Conservation (phyloP, 1,284 basidiomycete species). For the Marasmius oreades region DNA sequence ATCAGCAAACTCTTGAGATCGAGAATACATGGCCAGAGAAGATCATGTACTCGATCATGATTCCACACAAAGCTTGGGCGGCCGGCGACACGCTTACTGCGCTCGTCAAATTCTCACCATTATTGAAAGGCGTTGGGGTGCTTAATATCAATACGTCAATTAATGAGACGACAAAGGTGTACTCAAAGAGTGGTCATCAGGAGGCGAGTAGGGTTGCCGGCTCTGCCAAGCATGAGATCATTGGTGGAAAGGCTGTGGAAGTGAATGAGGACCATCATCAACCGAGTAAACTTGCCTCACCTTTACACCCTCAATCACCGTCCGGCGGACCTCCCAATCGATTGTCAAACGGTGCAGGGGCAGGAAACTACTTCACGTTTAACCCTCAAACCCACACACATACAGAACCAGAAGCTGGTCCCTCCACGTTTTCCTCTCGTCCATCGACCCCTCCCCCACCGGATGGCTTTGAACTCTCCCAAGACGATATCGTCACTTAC, state of each 20-base stretch:
- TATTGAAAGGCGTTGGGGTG: constrained; percentile 81
- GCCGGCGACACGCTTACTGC: constrained; percentile 82
- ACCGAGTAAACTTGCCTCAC: constrained; percentile 9
- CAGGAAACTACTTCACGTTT: constrained; percentile 18
- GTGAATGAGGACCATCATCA: constrained; percentile 33
- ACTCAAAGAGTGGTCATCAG: constrained; percentile 50
- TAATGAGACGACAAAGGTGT: constrained; percentile 73
- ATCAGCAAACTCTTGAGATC: constrained; percentile 91
- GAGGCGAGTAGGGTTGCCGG: constrained; percentile 64
- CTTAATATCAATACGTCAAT: constrained; percentile 65
- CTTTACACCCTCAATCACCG: constrained; percentile 6
- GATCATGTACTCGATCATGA: constrained; percentile 85
- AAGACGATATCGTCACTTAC: constrained; percentile 45
- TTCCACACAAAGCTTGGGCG: constrained; percentile 90
- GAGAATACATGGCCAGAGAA: constrained; percentile 97
- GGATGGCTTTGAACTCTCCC: constrained; percentile 19
- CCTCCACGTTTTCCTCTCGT: constrained; percentile 13
- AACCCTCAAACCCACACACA: constrained; percentile 11
- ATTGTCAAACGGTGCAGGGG: constrained; percentile 14
- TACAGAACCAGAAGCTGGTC: constrained; percentile 10
- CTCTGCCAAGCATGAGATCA: constrained; percentile 69
- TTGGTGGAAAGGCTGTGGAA: constrained; percentile 56
- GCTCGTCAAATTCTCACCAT: constrained; percentile 82
- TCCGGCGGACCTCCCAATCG: constrained; percentile 23
- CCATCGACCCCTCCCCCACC: constrained; percentile 5